Base-by-base conservation (phyloP, 2,329 filamentous ascomycete species). In the Aspergillus oerlinghausenensis region DNA sequence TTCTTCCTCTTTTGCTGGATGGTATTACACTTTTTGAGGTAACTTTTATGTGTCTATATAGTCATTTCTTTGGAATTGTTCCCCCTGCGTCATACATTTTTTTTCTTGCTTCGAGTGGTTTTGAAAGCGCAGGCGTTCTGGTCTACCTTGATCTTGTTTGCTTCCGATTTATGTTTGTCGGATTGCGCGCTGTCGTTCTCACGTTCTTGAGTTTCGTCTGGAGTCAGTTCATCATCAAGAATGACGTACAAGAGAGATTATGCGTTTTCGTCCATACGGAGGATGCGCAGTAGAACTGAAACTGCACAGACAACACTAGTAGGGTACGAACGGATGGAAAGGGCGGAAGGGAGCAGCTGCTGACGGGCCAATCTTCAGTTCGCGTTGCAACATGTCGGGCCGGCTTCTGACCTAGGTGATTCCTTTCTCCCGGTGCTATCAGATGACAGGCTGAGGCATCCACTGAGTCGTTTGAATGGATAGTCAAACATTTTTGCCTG, bases 1-100 rank as follows among this genome's bases (percentile, higher is more conserved):
- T 99, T 99, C 74, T 89, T 97, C 67, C 70, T 84, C 40, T 99
- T 99, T 71, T 96, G 93, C 74, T 97, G 91, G 86, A 77, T 94
- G 62, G 92, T 96, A 55, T 71, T 99, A 70, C 89, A 92, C 75
- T 97, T 85, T 71, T 73, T 99, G 75, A 80, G 90, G 71, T 93
- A 75, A 81, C n/a, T 9, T 7, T 40, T 28, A n/a, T 53, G 49
- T 47, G 38, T 35, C 14, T 32, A 6, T 55, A 19, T 50, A 52
- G 21, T 54, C 38, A 47, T 57, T 14, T 51, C 14, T 38, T 48
- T 54, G 52, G 26, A 6, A 47, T 6, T 14, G 19, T 50, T 48
- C 47, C 45, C 45, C 28, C 25, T 51, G 32, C 48, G 32, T 51
- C 38, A 49, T 48, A 48, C 26, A 4, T 54, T 49, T 57, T 53